A percentile compares a stretch with the other conserved stretches of the same genome.
Evolutionary conservation across 352 stramenopile species (phyloP).

Genomic region (Pythium periplocum): DNA sequence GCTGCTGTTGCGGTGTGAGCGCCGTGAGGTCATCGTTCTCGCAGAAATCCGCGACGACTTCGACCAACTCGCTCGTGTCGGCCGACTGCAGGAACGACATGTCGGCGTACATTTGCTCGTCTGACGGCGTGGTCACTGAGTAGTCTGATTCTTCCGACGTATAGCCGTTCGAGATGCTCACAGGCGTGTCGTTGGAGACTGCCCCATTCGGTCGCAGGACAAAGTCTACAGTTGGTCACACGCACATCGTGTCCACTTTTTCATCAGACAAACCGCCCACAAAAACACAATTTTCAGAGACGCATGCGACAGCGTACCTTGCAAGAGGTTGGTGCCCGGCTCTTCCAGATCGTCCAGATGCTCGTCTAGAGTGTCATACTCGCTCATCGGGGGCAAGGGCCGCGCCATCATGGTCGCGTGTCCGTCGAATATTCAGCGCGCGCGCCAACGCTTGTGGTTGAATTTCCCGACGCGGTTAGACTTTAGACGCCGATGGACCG

Average conservation of each 20-base stretch:
- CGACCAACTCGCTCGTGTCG: slow-evolving; percentile 57
- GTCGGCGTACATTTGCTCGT: slow-evolving; percentile 74
- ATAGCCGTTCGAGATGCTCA: slow-evolving; percentile 68
- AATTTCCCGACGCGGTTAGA: neutral
- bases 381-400: slow-evolving; percentile 42
- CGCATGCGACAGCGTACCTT: slow-evolving; percentile 27
- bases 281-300: neutral
- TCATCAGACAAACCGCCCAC: slow-evolving; percentile 2
- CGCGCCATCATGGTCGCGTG: slow-evolving; percentile 36
- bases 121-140: slow-evolving; percentile 51
- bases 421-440: too few species aligned
- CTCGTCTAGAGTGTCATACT: slow-evolving; percentile 68
- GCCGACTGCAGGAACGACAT: slow-evolving; percentile 61
- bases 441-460: too few species aligned
- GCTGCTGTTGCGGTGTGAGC: slow-evolving; percentile 35
- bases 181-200: slow-evolving; percentile 35
- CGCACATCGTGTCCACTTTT: slow-evolving; percentile 23
- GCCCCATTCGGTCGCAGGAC: slow-evolving; percentile 15
- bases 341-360: slow-evolving; percentile 71
- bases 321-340: slow-evolving; percentile 55
- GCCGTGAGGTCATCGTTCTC: slow-evolving; percentile 37
- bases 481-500: neutral
- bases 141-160: slow-evolving; percentile 85
- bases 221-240: slow-evolving; percentile 29
- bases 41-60: slow-evolving; percentile 51